phyloP scores from a whole-genome alignment of 176 grass and related monocot genomes.

The Raddia guianensis region DNA sequence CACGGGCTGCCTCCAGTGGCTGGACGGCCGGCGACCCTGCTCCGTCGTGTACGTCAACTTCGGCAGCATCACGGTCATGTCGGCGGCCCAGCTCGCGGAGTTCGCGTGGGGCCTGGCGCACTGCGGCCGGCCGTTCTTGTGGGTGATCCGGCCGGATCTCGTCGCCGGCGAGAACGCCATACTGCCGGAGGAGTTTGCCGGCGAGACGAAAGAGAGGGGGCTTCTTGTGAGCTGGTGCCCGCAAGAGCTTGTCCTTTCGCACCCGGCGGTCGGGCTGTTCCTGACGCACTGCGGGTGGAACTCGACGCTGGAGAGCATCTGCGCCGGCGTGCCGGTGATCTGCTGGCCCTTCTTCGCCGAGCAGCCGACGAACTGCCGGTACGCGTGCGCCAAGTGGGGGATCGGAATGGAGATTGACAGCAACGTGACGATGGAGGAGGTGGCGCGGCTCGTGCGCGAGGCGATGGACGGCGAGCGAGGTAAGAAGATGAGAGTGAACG shows the following conservation, averaged over 20 bases:
- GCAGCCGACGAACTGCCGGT: slow-evolving; percentile 62
- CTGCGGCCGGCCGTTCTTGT: slow-evolving; percentile 60
- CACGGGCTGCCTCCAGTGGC: slow-evolving; percentile 55
- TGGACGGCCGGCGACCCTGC: slow-evolving; percentile 28
- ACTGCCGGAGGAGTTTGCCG: slow-evolving; percentile 48
- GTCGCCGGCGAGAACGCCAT: slow-evolving; percentile 54
- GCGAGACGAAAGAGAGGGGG: slow-evolving; percentile 44
- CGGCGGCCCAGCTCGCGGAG: slow-evolving; percentile 43
- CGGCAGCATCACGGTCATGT: slow-evolving; percentile 78
- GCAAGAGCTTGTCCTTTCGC: slow-evolving; percentile 56
- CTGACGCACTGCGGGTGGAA: slow-evolving; percentile 82
- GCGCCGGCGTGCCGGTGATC: slow-evolving; percentile 67
- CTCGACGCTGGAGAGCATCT: slow-evolving; percentile 66
- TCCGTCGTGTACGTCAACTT: slow-evolving; percentile 92
- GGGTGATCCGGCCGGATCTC: slow-evolving; percentile 68
- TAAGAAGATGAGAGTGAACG: slow-evolving; percentile 53
- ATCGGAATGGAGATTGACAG: slow-evolving; percentile 60
- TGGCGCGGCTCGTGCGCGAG: slow-evolving; percentile 55
- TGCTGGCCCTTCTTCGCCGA: slow-evolving; percentile 81
- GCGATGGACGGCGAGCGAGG: slow-evolving; percentile 63
- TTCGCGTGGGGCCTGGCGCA: slow-evolving; percentile 77
- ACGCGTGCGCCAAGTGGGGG: slow-evolving; percentile 55
- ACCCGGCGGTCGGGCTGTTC: slow-evolving; percentile 57
- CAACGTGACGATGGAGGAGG: slow-evolving; percentile 52
- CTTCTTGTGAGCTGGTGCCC: slow-evolving; percentile 63